A percentile compares a stretch with the other conserved stretches of the same genome.
Evolutionary conservation across 495 filamentous ascomycete genomes (phyloP).

Genomic region (Symbiotaphrina buchneri): DNA sequence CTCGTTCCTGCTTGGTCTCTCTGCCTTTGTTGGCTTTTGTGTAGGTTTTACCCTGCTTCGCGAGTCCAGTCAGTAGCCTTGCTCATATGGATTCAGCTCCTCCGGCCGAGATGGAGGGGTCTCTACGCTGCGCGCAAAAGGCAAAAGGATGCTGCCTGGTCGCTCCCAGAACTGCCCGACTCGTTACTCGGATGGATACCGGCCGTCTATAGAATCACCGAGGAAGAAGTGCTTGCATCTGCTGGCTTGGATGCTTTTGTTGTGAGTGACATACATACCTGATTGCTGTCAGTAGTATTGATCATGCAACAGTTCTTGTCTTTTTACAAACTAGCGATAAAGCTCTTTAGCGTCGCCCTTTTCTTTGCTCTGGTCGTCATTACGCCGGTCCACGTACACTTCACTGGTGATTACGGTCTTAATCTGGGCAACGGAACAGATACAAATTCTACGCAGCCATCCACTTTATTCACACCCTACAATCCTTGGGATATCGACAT

Average conservation of each 20-base stretch:
- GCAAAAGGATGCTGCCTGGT: conserved; percentile 40
- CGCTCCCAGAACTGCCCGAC: conserved; percentile 64
- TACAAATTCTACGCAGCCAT: conserved; percentile 6
- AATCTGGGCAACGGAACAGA: conserved; percentile 17
- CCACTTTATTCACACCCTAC: neutral
- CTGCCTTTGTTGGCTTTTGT: conserved; percentile 40
- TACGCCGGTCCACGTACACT: conserved; percentile 63
- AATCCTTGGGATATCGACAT: neutral
- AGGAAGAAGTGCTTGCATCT: conserved; percentile 72
- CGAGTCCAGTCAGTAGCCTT: neutral
- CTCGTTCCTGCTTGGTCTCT: conserved; percentile 29
- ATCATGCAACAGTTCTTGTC: conserved; percentile 42
- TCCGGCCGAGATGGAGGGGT: conserved; percentile 79
- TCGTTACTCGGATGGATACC: conserved; percentile 89
- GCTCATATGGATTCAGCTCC: conserved; percentile 20
- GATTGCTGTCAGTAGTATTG: neutral
- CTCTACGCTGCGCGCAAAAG: conserved; percentile 80
- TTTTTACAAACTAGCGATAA: conserved; percentile 86
- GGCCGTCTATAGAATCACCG: conserved; percentile 65
- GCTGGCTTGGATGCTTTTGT: conserved; percentile 92
- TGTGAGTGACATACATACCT: conserved; percentile 22
- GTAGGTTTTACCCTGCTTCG: conserved; percentile 15
- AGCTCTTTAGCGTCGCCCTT: conserved; percentile 55
- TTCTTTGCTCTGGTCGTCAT: conserved; percentile 63
- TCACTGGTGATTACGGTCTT: conserved; percentile 22